Evolutionary conservation across 805 yeast genomes (phyloP).

Genomic region (Kuraishia capsulata): DNA sequence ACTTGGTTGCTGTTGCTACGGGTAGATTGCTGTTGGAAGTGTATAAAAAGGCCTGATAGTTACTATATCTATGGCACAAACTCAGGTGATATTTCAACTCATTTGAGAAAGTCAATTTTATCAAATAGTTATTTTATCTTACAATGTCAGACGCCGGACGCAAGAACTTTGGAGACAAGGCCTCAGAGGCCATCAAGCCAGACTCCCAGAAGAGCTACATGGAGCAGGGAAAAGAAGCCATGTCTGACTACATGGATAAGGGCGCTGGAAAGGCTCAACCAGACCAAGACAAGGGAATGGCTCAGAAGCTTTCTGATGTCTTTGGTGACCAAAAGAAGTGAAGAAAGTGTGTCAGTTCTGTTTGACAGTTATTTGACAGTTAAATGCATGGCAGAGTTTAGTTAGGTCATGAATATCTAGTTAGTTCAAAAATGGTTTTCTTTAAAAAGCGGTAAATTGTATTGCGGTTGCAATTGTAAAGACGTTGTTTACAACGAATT

Average conservation of each 20-base stretch:
- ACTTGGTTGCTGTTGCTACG: too few species aligned
- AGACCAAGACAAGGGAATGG: conserved; percentile 47
- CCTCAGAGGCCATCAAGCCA: conserved; percentile 55
- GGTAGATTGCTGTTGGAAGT: too few species aligned
- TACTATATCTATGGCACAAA: too few species aligned
- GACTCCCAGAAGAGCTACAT: conserved; percentile 50
- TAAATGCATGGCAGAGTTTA: not conserved
- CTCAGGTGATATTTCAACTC: too few species aligned
- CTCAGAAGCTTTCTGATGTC: conserved; percentile 56
- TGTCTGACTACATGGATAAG: conserved; percentile 53
- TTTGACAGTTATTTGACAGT: not conserved
- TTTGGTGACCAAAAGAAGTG: conserved; percentile 34
- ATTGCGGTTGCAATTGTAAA: too few species aligned
- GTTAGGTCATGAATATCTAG: conserved; percentile 14
- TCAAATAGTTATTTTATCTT: too few species aligned
- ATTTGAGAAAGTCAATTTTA: too few species aligned
- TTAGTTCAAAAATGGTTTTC: too few species aligned
- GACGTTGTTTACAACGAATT: too few species aligned
- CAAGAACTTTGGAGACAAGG: conserved; percentile 60
- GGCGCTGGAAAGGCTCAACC: conserved; percentile 49
- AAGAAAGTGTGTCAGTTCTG: conserved; percentile 1
- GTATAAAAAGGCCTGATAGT: too few species aligned
- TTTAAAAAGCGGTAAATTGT: too few species aligned
- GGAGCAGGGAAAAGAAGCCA: conserved; percentile 57
- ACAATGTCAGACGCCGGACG: conserved; percentile 58